phyloP scores from a whole-genome alignment of 129 eudicot species.

The Daucus carota region DH1_v3.0 NC_030381.2:36752501-36753000 shows the following conservation, averaged over 20 bases:
- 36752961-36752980: constrained; percentile 4
- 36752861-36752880: not conserved
- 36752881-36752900: not conserved
- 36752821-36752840: too few relatives aligned
- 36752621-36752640: too few relatives aligned
- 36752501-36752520: not conserved
- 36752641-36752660: not conserved
- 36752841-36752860: too few relatives aligned
- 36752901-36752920: constrained; percentile 2
- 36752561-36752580: not conserved
- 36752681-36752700: too few relatives aligned
- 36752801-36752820: too few relatives aligned
- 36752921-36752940: not conserved
- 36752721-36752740: too few relatives aligned
- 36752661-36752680: not conserved
- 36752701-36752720: too few relatives aligned
- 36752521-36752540: not conserved
- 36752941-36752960: not conserved
- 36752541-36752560: not conserved
- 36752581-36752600: not conserved
- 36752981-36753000: not conserved
- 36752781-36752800: too few relatives aligned
- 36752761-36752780: too few relatives aligned
- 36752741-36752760: too few relatives aligned
- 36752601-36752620: not conserved